Evolutionary conservation across 495 filamentous ascomycete genomes (phyloP).

Genomic region (Trichoderma asperelloides): DNA sequence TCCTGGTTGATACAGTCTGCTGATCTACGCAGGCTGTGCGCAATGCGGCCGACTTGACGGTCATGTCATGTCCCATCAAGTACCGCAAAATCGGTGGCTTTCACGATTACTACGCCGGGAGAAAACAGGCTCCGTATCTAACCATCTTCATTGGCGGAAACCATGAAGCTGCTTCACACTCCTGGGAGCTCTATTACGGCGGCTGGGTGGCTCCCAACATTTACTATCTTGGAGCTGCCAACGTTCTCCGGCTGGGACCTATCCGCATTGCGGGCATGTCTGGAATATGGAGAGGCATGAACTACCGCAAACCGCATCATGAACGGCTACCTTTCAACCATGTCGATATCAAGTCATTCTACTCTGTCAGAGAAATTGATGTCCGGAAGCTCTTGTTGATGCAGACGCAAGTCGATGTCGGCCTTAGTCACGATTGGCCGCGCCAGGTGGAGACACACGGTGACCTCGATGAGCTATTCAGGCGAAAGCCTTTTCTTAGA

Average conservation of each 20-base stretch:
- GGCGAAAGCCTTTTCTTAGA: constrained; percentile 60
- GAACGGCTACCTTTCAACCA: constrained; percentile 79
- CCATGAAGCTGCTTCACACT: constrained; percentile 80
- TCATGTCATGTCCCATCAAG: constrained; percentile 78
- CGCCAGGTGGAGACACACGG: constrained; percentile 67
- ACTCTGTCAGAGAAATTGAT: constrained; percentile 87
- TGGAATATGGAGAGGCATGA: constrained; percentile 84
- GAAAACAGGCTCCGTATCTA: constrained; percentile 66
- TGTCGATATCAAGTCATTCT: constrained; percentile 66
- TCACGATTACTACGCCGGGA: constrained; percentile 81
- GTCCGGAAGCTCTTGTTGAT: constrained; percentile 81
- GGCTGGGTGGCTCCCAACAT: constrained; percentile 97
- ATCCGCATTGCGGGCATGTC: constrained; percentile 84
- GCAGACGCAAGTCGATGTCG: constrained; percentile 74
- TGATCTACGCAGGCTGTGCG: constrained; percentile 55
- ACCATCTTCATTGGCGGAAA: constrained; percentile 93
- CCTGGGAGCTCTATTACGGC: constrained; percentile 89
- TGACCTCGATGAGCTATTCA: constrained; percentile 52
- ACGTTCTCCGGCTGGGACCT: constrained; percentile 71
- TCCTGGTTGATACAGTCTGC: neutral
- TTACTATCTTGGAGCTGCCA: constrained; percentile 90
- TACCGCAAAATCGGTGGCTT: constrained; percentile 84
- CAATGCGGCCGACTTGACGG: constrained; percentile 75
- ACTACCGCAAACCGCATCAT: constrained; percentile 71
- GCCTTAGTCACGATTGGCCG: constrained; percentile 95